Evolutionary conservation across 2,329 filamentous ascomycete species (phyloP), one percentile per base, ranked within the genome.

Genomic region (Phaeosphaeria sp.): DNA sequence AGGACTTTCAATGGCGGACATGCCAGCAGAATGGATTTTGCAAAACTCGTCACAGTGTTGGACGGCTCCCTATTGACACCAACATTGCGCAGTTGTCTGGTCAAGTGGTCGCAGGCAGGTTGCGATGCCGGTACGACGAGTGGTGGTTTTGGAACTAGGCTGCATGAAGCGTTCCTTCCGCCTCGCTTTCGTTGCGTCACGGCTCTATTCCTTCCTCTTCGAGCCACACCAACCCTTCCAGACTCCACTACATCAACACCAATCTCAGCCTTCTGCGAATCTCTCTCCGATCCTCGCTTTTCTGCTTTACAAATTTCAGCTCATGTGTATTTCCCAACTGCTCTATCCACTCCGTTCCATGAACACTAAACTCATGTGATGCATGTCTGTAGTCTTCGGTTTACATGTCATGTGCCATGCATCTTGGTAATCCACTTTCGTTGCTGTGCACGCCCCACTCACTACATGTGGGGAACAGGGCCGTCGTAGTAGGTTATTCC

Each of bases 1-100:
- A 50, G 68, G 60, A 57, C 61, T 69, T 49, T 72, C 67, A 17
- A 63, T 49, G 33, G 66, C 67, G 43, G 65, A 72, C 73, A 75
- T 75, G 15, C 51, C 67, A 50, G 52, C 30, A 39, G n/a, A 22
- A 27, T 43, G 48, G 25, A 18, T 11, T 11, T 25, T 17, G 13
- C 6, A 23, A 11, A 41, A 42, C 43, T 39, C 30, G 21, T 11
- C 21, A 23, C 21, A 30, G 25, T 17, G 30, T 49, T 17, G 22
- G 17, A 27, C 13, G 17, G 44, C 42, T 44, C 4, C 42, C 11
- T 18, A 46, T 41, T 52, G 51, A 50, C 60, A 51, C 42, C n/a
- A 46, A 44, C 52, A 54, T 47, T 6, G 30, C 30, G 30, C 30
- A 36, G 13, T 36, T 36, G 30, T 36, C 21, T 47, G 21, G 42